A percentile compares a stretch with the other conserved stretches of the same genome.
Conservation (phyloP, 345 rosid species). For the Toxicodendron radicans region DNA sequence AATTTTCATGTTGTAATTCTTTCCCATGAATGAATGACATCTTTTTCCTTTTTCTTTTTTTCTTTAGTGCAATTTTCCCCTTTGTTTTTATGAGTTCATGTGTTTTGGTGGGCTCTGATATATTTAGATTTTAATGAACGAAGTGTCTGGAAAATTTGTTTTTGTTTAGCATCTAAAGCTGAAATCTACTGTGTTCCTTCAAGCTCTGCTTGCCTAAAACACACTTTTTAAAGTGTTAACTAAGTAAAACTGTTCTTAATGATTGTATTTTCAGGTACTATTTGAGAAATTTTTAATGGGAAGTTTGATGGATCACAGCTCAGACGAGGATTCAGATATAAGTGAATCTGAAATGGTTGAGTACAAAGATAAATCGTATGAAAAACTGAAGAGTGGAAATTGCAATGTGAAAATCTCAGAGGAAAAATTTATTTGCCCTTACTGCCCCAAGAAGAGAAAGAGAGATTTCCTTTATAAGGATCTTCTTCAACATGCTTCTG, state of each 20-base stretch:
- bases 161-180: background rate
- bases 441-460: constrained; percentile 73
- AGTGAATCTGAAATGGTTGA: constrained; percentile 57
- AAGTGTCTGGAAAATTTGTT: background rate
- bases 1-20: background rate
- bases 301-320: constrained; percentile 25
- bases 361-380: constrained; percentile 51
- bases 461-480: constrained; percentile 59
- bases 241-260: background rate
- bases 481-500: constrained; percentile 95
- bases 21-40: background rate
- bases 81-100: no score
- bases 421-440: constrained; percentile 70
- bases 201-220: background rate
- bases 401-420: constrained; percentile 53
- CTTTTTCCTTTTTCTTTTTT: background rate
- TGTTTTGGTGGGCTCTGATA: no score
- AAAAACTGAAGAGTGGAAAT: constrained; percentile 74
- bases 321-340: constrained; percentile 37
- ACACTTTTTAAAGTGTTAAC: background rate
- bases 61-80: no score
- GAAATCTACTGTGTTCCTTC: background rate
- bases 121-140: no score
- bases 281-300: constrained; percentile 9
- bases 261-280: background rate